Base-by-base conservation (phyloP, 1,284 basidiomycete species). In the Trichosporon coremiiforme region DNA sequence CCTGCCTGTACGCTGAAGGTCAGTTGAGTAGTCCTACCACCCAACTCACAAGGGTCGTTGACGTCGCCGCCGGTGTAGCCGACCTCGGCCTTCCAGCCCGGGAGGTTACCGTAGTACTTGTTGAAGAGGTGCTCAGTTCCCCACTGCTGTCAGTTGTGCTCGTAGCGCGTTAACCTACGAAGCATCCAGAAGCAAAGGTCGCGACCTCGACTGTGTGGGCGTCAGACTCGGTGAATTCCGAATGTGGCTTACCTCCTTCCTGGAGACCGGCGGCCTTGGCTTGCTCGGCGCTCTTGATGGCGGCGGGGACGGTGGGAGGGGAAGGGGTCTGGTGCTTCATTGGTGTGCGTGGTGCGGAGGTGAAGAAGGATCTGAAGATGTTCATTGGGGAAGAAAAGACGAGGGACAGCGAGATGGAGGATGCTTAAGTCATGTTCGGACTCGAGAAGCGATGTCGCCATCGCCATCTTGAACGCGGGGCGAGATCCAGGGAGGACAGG, bases 111-210 rank as follows among this genome's bases (percentile, higher is more conserved):
- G 83, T 88, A 93, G 79, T 93, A 87, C 84, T 92, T 91, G 70
- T 92, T 82, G 83, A 94, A 94, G 77, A 94, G 91, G 79, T 94
- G 91, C 74, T 94, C 91, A 31, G 90, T 90, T 41, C 92, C 92
- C 92, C 92, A 94, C 83, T 84, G 65, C 15, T 8, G 50, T 71
- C 25, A 69, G 70, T 17, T 8, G n/a, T 29, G 10, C 22, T 53
- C 29, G 5, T 2, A 10, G 10, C 13, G 3, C 12, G 1, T 12
- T 15, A 2, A 73, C 80, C 75, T 70, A 83, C 83, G 74, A 85
- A 85, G 79, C 91, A 92, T n/a, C 88, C 92, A 2, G 88, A 87
- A 4, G 91, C 92, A 76, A 94, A 94, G 0, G 89, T 91, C 1
- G 91, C 91, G 64, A 88, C 84, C 77, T 91, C 88, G n/a, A 86